A percentile compares a stretch with the other conserved stretches of the same genome.
Evolutionary conservation across 768 basidiomycete species (phyloP).

Genomic region (Fomitopsis pulvina): DNA sequence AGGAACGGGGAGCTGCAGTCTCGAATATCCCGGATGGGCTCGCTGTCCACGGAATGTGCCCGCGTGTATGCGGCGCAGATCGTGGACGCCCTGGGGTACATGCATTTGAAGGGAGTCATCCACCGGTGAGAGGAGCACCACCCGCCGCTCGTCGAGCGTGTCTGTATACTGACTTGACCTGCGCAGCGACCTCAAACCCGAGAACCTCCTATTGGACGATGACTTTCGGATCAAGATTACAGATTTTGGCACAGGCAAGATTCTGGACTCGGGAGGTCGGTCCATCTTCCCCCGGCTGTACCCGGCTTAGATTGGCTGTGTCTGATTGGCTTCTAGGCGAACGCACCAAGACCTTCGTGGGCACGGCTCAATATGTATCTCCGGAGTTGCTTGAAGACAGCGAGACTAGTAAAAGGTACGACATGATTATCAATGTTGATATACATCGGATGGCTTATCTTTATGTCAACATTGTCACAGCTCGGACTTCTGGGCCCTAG

Average conservation of each 20-base stretch:
- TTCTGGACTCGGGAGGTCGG: constrained; percentile 53
- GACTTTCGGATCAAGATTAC: constrained; percentile 89
- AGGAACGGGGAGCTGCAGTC: constrained; percentile 74
- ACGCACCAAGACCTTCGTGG: constrained; percentile 72
- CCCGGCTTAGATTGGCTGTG: constrained; percentile 8
- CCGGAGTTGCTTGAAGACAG: constrained; percentile 76
- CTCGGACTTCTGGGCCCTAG: constrained; percentile 93
- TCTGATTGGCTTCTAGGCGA: constrained; percentile 28
- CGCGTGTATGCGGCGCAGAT: constrained; percentile 88
- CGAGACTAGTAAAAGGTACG: constrained; percentile 73
- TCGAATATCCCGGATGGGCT: constrained; percentile 72
- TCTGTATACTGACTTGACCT: constrained; percentile 2
- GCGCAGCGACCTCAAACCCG: constrained; percentile 69
- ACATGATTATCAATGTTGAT: neutral
- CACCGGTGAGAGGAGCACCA: constrained; percentile 50
- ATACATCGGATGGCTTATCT: constrained; percentile 1
- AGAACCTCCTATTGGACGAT: constrained; percentile 86
- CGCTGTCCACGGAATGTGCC: constrained; percentile 69
- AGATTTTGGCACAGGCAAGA: constrained; percentile 92
- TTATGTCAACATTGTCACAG: constrained; percentile 31
- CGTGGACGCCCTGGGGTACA: constrained; percentile 81
- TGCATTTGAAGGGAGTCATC: constrained; percentile 85
- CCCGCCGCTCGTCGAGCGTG: neutral
- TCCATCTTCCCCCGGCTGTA: constrained; percentile 14
- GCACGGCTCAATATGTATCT: constrained; percentile 85